Percentiles rank a stretch among this genome's conserved stretches.
phyloP scores from a whole-genome alignment of 345 rosid species.

The Populus euphratica region DNA sequence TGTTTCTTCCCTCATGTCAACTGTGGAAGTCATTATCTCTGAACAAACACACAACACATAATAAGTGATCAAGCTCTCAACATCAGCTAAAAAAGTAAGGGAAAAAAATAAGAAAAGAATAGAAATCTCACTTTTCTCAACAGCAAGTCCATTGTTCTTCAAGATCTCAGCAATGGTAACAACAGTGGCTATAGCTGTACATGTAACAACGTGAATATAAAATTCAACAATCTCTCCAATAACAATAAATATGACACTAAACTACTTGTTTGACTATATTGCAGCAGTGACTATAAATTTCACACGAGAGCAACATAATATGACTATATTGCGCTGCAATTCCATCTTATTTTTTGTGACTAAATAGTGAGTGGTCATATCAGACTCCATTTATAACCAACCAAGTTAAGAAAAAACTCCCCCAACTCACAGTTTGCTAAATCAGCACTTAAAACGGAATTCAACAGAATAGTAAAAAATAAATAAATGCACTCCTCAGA shows the following conservation, averaged over 20 bases:
- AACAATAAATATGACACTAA: neutral
- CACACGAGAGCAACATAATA: neutral
- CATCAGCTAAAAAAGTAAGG: neutral
- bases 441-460: neutral
- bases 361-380: neutral
- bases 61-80: neutral
- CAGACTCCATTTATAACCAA: neutral
- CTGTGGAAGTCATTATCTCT: constrained; percentile 53
- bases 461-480: neutral
- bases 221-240: neutral
- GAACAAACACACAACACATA: neutral
- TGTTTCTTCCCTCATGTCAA: constrained; percentile 58
- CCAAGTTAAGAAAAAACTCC: neutral
- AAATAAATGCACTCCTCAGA: neutral
- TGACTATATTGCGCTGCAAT: neutral
- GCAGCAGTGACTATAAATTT: neutral
- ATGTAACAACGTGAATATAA: neutral
- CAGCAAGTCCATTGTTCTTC: constrained; percentile 67
- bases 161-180: constrained; percentile 76
- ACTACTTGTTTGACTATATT: neutral
- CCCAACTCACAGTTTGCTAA: neutral
- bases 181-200: constrained; percentile 63
- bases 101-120: neutral
- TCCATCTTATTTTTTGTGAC: neutral
- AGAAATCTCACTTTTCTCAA: constrained; percentile 54